Base-by-base conservation (phyloP, 306 rosid species). In the Malus sylvestris region DNA sequence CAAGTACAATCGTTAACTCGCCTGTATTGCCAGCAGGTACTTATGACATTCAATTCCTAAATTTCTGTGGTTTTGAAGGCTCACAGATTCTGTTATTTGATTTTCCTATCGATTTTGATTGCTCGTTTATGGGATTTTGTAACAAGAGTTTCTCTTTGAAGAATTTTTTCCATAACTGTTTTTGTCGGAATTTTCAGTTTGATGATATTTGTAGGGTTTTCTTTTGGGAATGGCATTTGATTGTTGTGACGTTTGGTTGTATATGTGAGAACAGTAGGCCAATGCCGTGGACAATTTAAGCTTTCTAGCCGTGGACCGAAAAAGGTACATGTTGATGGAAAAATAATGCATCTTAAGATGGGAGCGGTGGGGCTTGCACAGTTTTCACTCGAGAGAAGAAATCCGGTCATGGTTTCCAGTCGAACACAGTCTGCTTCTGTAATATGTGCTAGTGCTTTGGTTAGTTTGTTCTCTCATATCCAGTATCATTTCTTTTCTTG, bases 401-500 rank as follows among this genome's bases (percentile, higher is more conserved):
- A 67, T 76, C 57, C 19, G 5, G 19, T 60, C 45, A 33, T 57
- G 44, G 74, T 29, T 33, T 80, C 85, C 4, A 33, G 53, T 78
- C 83, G 46, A 81, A 76, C 49, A 79, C 78, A 25, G 29, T 77
- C 86, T 20, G 70, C 76, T 81, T 62, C 76, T 65, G 16, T 89
- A 52, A 79, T 70, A 55, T 81, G 90, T 73, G 70, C 84, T 59
- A 83, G 89, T 55, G 87, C 91, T 57, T 88, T 61, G 89, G 97
- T 91, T 76, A 87, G 87, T 61, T 77, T 67, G 15, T n/a, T 67
- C 76, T 68, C 68, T 20, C 44, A 49, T 79, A 10, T 71, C 10
- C 62, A 46, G 53, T 78, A 40, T 77, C 38, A 20, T 66, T 53
- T 19, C 68, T 75, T 66, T 53, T 19, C 68, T 75, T 79, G 57